Evolutionary conservation across 2,329 filamentous ascomycete species (phyloP), one percentile per base, ranked within the genome.

Genomic region (Nigrospora oryzae): DNA sequence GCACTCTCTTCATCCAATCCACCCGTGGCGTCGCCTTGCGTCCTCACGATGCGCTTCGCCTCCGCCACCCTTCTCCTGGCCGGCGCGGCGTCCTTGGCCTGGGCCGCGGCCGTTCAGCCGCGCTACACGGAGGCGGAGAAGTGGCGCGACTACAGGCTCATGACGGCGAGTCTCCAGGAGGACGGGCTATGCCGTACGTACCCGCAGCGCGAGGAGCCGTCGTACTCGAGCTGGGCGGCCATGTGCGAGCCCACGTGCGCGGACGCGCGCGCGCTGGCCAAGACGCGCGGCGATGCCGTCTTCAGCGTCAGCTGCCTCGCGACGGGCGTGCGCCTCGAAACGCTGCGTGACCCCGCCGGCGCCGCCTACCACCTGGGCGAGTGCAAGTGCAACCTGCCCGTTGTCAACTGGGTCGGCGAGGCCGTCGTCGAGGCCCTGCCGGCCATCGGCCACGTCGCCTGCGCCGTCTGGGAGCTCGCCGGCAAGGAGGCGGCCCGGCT

Each of bases 171-270:
- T 3, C 14, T 44, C n/a, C 33, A 44, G 37, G 30, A 39, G 11
- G 16, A 19, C 11, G 43, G 43, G 11, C 36, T 40, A n/a, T 44
- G 43, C 37, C 43, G 43, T 4, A 33, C 31, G 8, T 44, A 44
- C 43, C n/a, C 23, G 10, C 33, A 38, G 30, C 23, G 40, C 14
- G 7, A 19, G 11, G 6, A 11, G 36, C 43, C 43, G 11, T 16
- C 10, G 2, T 44, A 44, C 43, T 44, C 43, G 1, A 38, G 39
- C 28, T 44, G 7, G 15, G 33, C 16, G 12, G 31, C 34, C 31
- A 5, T 44, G 31, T 44, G 43, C 37, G 37, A 36, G 28, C 43
- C 43, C 23, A 44, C 33, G 37, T 44, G 43, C 31, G 43, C 36
- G 13, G 43, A 44, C 31, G 30, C 31, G 11, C 34, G 34, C 30